Conservation (phyloP, 164 flowering plant species). For the Nymphaea thermarum region DNA sequence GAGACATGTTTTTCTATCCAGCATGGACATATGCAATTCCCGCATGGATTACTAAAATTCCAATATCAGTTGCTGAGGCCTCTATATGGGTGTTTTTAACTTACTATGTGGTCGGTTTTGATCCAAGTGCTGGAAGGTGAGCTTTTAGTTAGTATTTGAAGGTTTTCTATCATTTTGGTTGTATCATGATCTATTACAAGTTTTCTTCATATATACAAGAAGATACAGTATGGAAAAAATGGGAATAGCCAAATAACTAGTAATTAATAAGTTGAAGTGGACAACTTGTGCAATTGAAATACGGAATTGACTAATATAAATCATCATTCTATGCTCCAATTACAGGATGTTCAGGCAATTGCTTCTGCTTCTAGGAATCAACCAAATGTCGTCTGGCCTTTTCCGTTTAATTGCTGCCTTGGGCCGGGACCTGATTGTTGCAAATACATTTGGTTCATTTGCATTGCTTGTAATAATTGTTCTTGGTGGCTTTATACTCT, state of each 20-base stretch:
- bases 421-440: constrained; percentile 10
- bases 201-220: too few relatives aligned
- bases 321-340: neutral
- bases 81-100: constrained; percentile 23
- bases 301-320: too few relatives aligned
- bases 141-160: neutral
- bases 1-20: constrained; percentile 45
- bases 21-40: constrained; percentile 52
- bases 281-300: too few relatives aligned
- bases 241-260: too few relatives aligned
- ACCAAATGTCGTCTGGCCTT: constrained; percentile 9
- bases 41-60: constrained; percentile 22
- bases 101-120: constrained; percentile 34
- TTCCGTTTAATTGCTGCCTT: constrained; percentile 9
- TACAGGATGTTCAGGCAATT: constrained; percentile 11
- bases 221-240: too few relatives aligned
- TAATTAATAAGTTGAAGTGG: too few relatives aligned
- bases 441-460: constrained; percentile 9
- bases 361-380: constrained; percentile 2
- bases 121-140: constrained; percentile 29
- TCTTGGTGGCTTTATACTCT: constrained; percentile 8
- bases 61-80: constrained; percentile 23
- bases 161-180: too few relatives aligned
- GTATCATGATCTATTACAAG: too few relatives aligned
- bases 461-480: constrained; percentile 1